A percentile compares a stretch with the other conserved stretches of the same genome.
Evolutionary conservation across 352 stramenopile species (phyloP).

Genomic region (Globisporangium nunn): DNA sequence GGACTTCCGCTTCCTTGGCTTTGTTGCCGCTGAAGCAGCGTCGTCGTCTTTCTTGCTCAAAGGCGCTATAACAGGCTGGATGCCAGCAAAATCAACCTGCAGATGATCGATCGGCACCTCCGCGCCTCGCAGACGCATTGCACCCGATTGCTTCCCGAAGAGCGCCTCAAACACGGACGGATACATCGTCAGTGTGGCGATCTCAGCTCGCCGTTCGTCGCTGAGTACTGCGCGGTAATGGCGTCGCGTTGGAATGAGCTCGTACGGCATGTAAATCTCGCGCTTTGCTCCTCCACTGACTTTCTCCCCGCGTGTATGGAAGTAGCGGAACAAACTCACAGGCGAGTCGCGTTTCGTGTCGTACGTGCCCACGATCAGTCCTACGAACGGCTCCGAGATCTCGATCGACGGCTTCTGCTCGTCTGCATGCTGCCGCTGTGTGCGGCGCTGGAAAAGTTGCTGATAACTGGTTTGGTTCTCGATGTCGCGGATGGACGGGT

Average conservation of each 20-base stretch:
- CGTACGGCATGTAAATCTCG: slow-evolving; percentile 64
- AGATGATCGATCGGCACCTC: background rate
- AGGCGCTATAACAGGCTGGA: background rate
- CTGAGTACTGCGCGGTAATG: slow-evolving; percentile 43
- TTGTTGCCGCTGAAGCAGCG: background rate
- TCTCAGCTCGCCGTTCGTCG: slow-evolving; percentile 29
- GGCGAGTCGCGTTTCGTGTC: slow-evolving; percentile 70
- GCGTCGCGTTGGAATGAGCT: slow-evolving; percentile 44
- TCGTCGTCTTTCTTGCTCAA: slow-evolving; percentile 4
- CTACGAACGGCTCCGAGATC: slow-evolving; percentile 87
- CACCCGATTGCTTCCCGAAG: background rate
- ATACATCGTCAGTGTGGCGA: slow-evolving; percentile 32
- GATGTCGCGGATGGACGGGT: slow-evolving; percentile 91
- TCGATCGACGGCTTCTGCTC: slow-evolving; percentile 13
- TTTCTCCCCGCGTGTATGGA: slow-evolving; percentile 67
- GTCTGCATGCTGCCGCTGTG: slow-evolving; percentile 9
- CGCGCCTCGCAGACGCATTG: background rate
- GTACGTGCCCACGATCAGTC: slow-evolving; percentile 92
- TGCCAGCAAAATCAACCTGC: slow-evolving; percentile 1
- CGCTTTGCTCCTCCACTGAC: slow-evolving; percentile 41
- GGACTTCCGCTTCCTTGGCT: slow-evolving; percentile 32
- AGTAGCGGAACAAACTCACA: slow-evolving; percentile 81
- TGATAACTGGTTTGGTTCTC: slow-evolving; percentile 94
- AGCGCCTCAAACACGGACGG: slow-evolving; percentile 23
- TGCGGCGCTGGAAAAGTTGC: slow-evolving; percentile 73